Conservation (phyloP, 768 basidiomycete species). For the Termitomyces sp. region DNA sequence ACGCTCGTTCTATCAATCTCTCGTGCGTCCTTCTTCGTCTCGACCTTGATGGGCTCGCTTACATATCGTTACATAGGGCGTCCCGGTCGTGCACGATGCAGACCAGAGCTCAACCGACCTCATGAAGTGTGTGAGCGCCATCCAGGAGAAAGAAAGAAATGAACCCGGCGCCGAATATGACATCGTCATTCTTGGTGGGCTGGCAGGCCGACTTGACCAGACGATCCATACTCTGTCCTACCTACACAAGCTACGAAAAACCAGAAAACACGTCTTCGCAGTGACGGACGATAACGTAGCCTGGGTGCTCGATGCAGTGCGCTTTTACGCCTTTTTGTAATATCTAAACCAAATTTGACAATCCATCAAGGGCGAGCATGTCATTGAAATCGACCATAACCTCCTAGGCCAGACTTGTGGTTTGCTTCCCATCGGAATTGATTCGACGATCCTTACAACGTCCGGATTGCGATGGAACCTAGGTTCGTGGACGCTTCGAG, state of each 20-base stretch:
- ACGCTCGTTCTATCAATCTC: conserved; percentile 56
- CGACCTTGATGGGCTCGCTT: background rate
- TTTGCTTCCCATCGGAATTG: conserved; percentile 87
- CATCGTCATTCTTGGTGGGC: conserved; percentile 80
- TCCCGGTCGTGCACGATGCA: conserved; percentile 62
- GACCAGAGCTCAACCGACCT: conserved; percentile 91
- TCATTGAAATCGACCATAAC: conserved; percentile 69
- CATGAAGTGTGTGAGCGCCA: conserved; percentile 80
- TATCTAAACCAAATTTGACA: conserved; percentile 4
- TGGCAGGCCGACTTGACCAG: conserved; percentile 92
- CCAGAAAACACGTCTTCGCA: conserved; percentile 60
- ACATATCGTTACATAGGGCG: conserved; percentile 48
- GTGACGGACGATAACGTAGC: conserved; percentile 90
- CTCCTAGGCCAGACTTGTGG: conserved; percentile 88
- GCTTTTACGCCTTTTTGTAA: background rate
- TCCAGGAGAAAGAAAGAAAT: conserved; percentile 59
- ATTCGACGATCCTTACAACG: conserved; percentile 74
- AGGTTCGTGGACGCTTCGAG: conserved; percentile 41
- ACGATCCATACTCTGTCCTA: conserved; percentile 87
- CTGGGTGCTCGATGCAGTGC: conserved; percentile 82
- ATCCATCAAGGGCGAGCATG: conserved; percentile 71
- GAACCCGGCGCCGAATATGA: conserved; percentile 54
- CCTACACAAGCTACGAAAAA: conserved; percentile 74
- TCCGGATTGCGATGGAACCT: conserved; percentile 89
- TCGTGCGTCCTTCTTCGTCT: conserved; percentile 39